A percentile compares a stretch with the other conserved stretches of the same genome.
Evolutionary conservation across 345 rosid genomes (phyloP).

Genomic region (Populus tremula): DNA sequence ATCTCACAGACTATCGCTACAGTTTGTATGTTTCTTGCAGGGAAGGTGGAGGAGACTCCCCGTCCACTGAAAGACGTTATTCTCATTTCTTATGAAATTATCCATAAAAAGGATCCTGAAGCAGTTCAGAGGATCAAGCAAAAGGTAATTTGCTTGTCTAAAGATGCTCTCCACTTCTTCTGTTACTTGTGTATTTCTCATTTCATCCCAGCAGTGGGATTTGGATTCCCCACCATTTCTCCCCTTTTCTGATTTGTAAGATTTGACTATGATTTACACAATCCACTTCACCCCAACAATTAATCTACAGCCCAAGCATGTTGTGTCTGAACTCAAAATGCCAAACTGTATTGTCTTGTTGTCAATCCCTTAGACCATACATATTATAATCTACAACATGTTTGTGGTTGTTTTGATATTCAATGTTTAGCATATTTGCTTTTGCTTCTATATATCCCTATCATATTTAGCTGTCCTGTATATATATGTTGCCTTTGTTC

Average conservation of each 20-base stretch:
- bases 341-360: not conserved
- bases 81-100: slow-evolving; percentile 88
- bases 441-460: not conserved
- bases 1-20: slow-evolving; percentile 75
- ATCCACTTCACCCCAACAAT: not conserved
- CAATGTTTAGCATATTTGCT: not conserved
- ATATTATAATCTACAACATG: too few species aligned
- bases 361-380: not conserved
- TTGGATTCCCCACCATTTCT: not conserved
- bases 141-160: slow-evolving; percentile 48
- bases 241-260: not conserved
- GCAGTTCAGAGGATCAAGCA: slow-evolving; percentile 85
- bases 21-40: slow-evolving; percentile 97
- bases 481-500: not conserved
- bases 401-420: not conserved
- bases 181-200: not conserved
- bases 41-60: slow-evolving; percentile 98
- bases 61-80: slow-evolving; percentile 92
- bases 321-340: not conserved
- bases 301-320: not conserved
- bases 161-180: not conserved
- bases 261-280: not conserved
- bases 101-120: slow-evolving; percentile 84
- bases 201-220: not conserved
- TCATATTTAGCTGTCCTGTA: not conserved